Percentiles rank a stretch among this genome's conserved stretches.
These are phyloP conservation scores for Corinectria fuckeliana DNA, from an alignment of 2,329 filamentous ascomycete species.

Conservation along the genomic window DNA sequence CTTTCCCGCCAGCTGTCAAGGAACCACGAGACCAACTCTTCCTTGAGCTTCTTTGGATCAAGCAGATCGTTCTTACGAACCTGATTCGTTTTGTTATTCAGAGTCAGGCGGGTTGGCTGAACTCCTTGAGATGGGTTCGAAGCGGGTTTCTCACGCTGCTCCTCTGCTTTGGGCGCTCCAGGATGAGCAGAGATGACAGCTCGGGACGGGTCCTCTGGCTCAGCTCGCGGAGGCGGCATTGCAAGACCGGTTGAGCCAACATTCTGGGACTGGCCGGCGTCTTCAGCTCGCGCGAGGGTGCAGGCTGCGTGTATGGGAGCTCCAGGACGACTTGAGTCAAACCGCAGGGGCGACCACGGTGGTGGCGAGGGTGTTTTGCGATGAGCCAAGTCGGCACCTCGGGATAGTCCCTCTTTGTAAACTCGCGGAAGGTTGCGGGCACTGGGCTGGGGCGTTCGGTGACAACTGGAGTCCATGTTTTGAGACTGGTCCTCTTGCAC, in stretches of 20 bases:
- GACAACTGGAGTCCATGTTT: no score
- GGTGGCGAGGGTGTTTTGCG: no score
- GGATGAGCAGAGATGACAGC: background rate
- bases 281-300: background rate
- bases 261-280: background rate
- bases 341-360: no score
- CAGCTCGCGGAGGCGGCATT: background rate
- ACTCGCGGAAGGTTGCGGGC: no score
- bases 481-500: no score
- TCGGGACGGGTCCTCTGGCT: background rate
- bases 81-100: background rate
- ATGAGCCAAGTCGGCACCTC: no score
- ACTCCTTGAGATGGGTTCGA: background rate
- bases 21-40: slow-evolving; percentile 25
- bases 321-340: no score
- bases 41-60: slow-evolving; percentile 21
- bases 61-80: background rate
- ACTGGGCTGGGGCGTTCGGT: no score
- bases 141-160: background rate
- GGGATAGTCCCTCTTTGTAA: no score
- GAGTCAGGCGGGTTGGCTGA: slow-evolving; percentile 4
- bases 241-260: background rate
- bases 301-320: no score
- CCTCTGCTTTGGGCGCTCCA: background rate
- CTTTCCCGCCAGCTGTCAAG: slow-evolving; percentile 30